Evolutionary conservation across 2,329 filamentous ascomycete species (phyloP), one percentile per base, ranked within the genome.

Genomic region (Epichloe amarillans): DNA sequence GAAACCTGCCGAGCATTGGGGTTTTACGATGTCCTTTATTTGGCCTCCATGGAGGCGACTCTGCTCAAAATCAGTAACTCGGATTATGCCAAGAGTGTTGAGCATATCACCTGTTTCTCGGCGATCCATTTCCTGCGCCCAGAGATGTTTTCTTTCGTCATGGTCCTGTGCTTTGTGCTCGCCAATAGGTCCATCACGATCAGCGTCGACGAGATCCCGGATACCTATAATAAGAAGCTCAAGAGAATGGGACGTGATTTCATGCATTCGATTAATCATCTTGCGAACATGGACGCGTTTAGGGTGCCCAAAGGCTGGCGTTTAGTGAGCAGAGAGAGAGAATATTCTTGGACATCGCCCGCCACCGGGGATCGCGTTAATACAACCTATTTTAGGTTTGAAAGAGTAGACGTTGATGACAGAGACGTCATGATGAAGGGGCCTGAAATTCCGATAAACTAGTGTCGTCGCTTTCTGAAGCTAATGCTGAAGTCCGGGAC

Each of bases 101-200:
- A 49, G 4, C 47, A 49, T 19, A 15, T 44, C 17, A n/a, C 17
- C 14, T 38, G 19, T 21, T 49, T 4, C 4, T 36, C 38, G 7
- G 30, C 39, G 10, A 12, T 43, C 6, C 17, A 42, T 5, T 19
- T 37, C 11, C 6, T 49, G n/a, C 14, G 26, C 2, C 38, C 38
- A 5, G 38, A 42, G 12, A 21, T 42, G n/a, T 42, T 49, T 42
- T 36, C 38, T n/a, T 37, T 43, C 5, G 15, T 49, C 26, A 5
- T 43, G 21, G 38, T 10, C 11, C 39, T 42, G 7, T 30, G 33
- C 39, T 49, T 49, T 15, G 15, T 42, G 10, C 12, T 23, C 30
- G 47, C 39, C 12, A 21, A 49, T 12, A 49, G 35, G 6, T 49
- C 47, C 14, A 49, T 49, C 47, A 49, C 47, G 19, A n/a, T 49